Evolutionary conservation across 164 flowering plant genomes (phyloP), one percentile per base, ranked within the genome.

Genomic region (Tetracentron sinense): DNA sequence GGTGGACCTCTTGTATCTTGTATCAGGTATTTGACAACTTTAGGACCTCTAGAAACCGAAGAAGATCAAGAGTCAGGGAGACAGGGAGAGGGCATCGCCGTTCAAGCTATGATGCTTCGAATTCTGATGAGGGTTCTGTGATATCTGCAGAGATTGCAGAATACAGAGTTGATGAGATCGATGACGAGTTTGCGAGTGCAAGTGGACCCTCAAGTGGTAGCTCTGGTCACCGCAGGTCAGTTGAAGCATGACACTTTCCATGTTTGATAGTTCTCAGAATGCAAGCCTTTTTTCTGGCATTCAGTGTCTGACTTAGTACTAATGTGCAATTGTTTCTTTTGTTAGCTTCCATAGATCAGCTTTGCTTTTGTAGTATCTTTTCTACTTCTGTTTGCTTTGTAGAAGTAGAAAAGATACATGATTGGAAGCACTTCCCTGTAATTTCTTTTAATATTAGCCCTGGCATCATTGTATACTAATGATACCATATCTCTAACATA

Each of bases 1-100:
- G 96, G 97, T 91, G 98, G 98, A 91, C 89, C 22, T 90, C 97
- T 0, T 94, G 97, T 67, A 90, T 90, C 30, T 71, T 90, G 55
- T 90, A 90, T 79, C 92, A 85, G 74, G 90, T 90, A 20, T 91
- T 93, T 80, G 91, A 87, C 70, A 93, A 85, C 44, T 83, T 91
- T 46, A 79, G 97, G 77, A 72, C 75, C 62, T 83, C 96, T 31
- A 87, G 96, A 77, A 91, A 85, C 61, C 78, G 98, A 58, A 82
- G 98, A 64, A 83, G 96, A 74, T 67, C 87, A 38, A 78, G 96
- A 76, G 79, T 68, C 15, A 65, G 74, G 61, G 83, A 78, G 52
- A 46, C 85, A 55, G 83, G 90, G 68, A 82, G 95, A 50, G 90
- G 80, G 64, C 85, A 69, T 64, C 85, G 78, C 1, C 85, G 77